Evolutionary conservation across 768 basidiomycete genomes (phyloP).

Genomic region (Psilocybe cyanescens): DNA sequence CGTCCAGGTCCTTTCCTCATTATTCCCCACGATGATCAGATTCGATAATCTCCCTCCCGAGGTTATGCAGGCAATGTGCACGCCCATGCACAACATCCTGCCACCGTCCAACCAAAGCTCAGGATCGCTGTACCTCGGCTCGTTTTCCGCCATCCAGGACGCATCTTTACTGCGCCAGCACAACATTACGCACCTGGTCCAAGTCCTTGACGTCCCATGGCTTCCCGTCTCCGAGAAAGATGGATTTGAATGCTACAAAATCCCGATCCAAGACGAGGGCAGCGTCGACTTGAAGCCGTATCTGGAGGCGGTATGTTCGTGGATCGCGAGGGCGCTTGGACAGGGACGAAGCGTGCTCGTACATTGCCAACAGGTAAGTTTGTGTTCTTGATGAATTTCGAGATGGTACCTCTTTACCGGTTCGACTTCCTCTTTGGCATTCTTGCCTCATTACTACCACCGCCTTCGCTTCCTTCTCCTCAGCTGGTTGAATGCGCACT

Average conservation of each 20-base stretch:
- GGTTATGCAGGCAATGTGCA: slow-evolving; percentile 84
- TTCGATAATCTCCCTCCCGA: slow-evolving; percentile 77
- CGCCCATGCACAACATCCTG: slow-evolving; percentile 80
- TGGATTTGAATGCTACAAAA: slow-evolving; percentile 60
- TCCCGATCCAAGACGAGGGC: slow-evolving; percentile 68
- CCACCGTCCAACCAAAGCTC: slow-evolving; percentile 31
- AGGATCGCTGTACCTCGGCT: slow-evolving; percentile 73
- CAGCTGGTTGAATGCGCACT: neutral
- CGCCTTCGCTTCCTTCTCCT: neutral
- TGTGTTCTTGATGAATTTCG: neutral
- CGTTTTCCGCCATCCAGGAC: slow-evolving; percentile 64
- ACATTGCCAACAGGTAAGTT: slow-evolving; percentile 77
- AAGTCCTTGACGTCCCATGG: slow-evolving; percentile 72
- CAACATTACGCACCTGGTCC: slow-evolving; percentile 62
- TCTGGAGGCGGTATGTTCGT: slow-evolving; percentile 67
- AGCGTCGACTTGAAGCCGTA: slow-evolving; percentile 68
- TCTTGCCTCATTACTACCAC: neutral
- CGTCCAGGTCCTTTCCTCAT: neutral
- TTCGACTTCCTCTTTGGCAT: neutral
- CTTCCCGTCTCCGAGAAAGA: slow-evolving; percentile 51
- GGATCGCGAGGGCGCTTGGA: slow-evolving; percentile 65
- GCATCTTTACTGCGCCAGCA: slow-evolving; percentile 50
- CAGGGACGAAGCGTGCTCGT: slow-evolving; percentile 72
- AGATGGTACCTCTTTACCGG: neutral
- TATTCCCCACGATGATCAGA: slow-evolving; percentile 60